These are phyloP conservation scores for Epichloe gansuensis DNA, from an alignment of 2,329 filamentous ascomycete genomes.

Conservation along the genomic window DNA sequence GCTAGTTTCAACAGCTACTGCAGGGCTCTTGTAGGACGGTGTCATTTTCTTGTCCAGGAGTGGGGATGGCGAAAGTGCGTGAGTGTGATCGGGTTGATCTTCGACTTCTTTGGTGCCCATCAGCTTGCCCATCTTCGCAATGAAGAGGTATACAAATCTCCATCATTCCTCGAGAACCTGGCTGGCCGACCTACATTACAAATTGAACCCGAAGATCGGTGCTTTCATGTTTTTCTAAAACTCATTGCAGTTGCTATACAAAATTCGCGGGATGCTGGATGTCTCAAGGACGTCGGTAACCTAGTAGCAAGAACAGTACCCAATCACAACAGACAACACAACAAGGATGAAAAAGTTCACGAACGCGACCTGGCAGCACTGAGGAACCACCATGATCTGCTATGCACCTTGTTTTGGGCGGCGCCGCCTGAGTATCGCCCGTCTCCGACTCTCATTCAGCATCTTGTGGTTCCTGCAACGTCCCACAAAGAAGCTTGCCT, in stretches of 20 bases:
- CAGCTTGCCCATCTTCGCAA: slow-evolving; percentile 50
- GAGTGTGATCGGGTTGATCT: slow-evolving; percentile 45
- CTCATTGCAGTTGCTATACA: slow-evolving; percentile 45
- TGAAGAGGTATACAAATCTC: slow-evolving; percentile 49
- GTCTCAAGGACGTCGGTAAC: slow-evolving; percentile 46
- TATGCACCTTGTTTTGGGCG: slow-evolving; percentile 54
- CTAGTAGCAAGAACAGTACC: slow-evolving; percentile 48
- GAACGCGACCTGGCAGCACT: slow-evolving; percentile 50
- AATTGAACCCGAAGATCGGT: slow-evolving; percentile 42
- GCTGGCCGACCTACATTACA: slow-evolving; percentile 30
- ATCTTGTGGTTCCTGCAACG: slow-evolving; percentile 43
- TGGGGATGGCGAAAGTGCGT: slow-evolving; percentile 53
- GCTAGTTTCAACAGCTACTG: slow-evolving; percentile 55
- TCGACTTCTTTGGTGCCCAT: slow-evolving; percentile 55
- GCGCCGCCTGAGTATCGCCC: slow-evolving; percentile 42
- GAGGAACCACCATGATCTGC: slow-evolving; percentile 55
- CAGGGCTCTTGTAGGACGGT: slow-evolving; percentile 44
- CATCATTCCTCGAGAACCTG: slow-evolving; percentile 47
- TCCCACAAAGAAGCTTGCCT: slow-evolving; percentile 56
- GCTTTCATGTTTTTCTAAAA: slow-evolving; percentile 57
- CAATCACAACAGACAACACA: slow-evolving; percentile 52
- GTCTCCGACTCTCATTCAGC: slow-evolving; percentile 40
- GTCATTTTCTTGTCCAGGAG: slow-evolving; percentile 48
- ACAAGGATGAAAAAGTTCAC: slow-evolving; percentile 47
- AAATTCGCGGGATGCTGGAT: slow-evolving; percentile 32